Conservation (phyloP, 768 basidiomycete genomes). For the Tricholoma hemisulphureum region DNA sequence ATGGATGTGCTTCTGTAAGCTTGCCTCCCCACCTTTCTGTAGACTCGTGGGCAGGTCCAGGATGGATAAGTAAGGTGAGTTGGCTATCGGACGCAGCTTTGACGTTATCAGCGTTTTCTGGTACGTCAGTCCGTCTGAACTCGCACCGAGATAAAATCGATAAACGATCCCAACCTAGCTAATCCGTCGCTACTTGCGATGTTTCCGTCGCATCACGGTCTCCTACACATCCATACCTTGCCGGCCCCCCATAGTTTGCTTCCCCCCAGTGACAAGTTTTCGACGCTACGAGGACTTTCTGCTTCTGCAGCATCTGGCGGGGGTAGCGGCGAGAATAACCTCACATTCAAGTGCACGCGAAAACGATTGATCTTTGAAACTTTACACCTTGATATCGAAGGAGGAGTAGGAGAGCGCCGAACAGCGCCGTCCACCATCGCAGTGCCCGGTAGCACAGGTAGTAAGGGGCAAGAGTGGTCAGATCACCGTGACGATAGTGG, state of each 20-base stretch:
- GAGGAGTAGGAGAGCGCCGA: constrained; percentile 76
- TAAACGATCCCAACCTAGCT: constrained; percentile 41
- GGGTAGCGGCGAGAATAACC: constrained; percentile 90
- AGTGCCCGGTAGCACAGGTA: constrained; percentile 8
- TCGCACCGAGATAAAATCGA: neutral
- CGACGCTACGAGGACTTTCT: constrained; percentile 77
- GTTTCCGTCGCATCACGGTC: constrained; percentile 86
- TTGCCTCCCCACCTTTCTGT: constrained; percentile 63
- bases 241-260: constrained; percentile 74
- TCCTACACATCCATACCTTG: constrained; percentile 73
- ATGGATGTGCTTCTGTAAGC: constrained; percentile 65
- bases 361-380: constrained; percentile 90
- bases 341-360: constrained; percentile 90
- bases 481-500: constrained; percentile 34
- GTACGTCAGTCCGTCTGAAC: constrained; percentile 35
- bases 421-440: constrained; percentile 46
- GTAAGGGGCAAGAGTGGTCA: constrained; percentile 11
- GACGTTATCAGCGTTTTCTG: constrained; percentile 74
- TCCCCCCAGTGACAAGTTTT: constrained; percentile 79
- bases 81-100: constrained; percentile 79
- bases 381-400: constrained; percentile 81
- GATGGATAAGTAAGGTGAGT: constrained; percentile 76
- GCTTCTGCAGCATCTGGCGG: constrained; percentile 48
- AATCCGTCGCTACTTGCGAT: constrained; percentile 70
- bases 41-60: constrained; percentile 57